Evolutionary conservation across 2,329 filamentous ascomycete genomes (phyloP).

Genomic region (Pezicula rhizophila): DNA sequence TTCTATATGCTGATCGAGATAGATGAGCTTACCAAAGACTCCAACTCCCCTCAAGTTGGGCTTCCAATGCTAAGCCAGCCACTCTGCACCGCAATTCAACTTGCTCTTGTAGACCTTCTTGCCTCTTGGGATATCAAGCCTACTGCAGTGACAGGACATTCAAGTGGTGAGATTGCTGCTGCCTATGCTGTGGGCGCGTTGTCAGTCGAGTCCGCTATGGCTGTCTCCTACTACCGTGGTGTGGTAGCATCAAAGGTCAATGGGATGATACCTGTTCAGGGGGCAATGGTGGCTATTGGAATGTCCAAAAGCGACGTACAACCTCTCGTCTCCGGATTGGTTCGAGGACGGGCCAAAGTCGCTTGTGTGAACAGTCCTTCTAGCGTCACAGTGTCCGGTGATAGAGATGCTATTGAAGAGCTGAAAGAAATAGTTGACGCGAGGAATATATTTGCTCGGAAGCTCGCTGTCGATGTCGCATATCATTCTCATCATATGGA

Average conservation of each 20-base stretch:
- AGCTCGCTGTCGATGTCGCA: slow-evolving; percentile 14
- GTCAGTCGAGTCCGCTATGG: slow-evolving; percentile 15
- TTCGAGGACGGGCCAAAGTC: slow-evolving; percentile 13
- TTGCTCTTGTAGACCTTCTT: slow-evolving; percentile 27
- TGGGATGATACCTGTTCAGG: slow-evolving; percentile 13
- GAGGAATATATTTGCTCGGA: slow-evolving; percentile 11
- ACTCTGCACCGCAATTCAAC: slow-evolving; percentile 29
- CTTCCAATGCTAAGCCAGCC: slow-evolving; percentile 20
- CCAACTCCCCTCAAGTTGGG: background rate
- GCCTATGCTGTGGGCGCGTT: too few species aligned
- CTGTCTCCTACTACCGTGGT: slow-evolving; percentile 24
- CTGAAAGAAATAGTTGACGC: slow-evolving; percentile 14
- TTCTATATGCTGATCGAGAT: background rate
- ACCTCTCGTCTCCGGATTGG: background rate
- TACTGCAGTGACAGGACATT: slow-evolving; percentile 22
- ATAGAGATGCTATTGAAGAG: slow-evolving; percentile 6
- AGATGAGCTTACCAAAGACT: background rate
- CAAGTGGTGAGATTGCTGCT: slow-evolving; percentile 25
- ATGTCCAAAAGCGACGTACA: slow-evolving; percentile 15
- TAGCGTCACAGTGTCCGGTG: slow-evolving; percentile 16
- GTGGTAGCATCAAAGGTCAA: background rate
- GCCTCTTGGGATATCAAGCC: slow-evolving; percentile 14
- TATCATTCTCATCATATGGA: slow-evolving; percentile 23
- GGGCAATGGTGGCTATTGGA: slow-evolving; percentile 48
- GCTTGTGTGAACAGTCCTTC: slow-evolving; percentile 22